Conservation (phyloP, 768 basidiomycete species). For the Candolleomyces aberdarensis region DNA sequence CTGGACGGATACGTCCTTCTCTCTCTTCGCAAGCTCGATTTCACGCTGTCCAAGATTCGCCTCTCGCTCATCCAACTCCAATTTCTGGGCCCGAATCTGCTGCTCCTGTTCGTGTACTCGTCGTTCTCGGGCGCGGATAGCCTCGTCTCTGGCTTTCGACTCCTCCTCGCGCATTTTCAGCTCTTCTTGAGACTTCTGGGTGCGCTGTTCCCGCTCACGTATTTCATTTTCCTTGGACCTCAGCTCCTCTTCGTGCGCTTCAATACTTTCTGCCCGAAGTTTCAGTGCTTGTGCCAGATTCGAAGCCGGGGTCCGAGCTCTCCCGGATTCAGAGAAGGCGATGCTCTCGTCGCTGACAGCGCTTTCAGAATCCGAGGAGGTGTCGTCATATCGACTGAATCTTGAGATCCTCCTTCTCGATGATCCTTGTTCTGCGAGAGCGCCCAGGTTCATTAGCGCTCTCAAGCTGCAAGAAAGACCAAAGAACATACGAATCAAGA, state of each 20-base stretch:
- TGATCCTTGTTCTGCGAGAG: background rate
- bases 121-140: background rate
- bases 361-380: no score
- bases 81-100: background rate
- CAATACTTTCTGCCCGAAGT: background rate
- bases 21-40: background rate
- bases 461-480: background rate
- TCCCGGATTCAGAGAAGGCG: background rate
- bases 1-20: background rate
- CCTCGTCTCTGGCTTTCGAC: background rate
- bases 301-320: background rate
- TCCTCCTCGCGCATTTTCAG: background rate
- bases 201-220: background rate
- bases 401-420: background rate
- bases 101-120: background rate
- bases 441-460: background rate
- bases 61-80: background rate
- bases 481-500: background rate
- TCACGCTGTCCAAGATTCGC: background rate
- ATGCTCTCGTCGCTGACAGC: no score
- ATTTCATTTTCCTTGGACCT: background rate
- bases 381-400: slow-evolving; percentile 2
- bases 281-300: background rate
- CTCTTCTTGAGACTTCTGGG: background rate
- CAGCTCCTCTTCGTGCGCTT: background rate